These are phyloP conservation scores for Saturnispora bothae DNA, from an alignment of 805 yeast species.

Conservation along the genomic window DNA sequence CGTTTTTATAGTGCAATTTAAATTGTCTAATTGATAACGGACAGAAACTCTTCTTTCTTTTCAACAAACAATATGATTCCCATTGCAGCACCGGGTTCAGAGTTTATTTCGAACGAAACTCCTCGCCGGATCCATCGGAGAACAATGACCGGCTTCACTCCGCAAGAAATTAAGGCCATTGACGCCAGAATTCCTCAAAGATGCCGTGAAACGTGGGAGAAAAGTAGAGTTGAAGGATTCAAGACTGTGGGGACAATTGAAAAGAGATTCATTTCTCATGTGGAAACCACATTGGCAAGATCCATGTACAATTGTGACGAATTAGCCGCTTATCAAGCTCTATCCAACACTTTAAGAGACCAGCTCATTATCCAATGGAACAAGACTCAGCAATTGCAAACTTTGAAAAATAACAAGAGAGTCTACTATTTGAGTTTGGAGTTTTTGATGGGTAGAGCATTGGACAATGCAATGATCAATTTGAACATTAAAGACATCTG, in stretches of 20 bases:
- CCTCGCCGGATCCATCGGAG: conserved; percentile 40
- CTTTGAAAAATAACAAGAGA: conserved; percentile 73
- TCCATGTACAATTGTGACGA: conserved; percentile 87
- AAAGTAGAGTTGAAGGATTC: conserved; percentile 47
- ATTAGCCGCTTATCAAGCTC: conserved; percentile 86
- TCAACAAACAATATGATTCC: conserved; percentile 2
- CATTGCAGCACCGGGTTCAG: conserved; percentile 6
- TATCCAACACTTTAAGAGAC: conserved; percentile 71
- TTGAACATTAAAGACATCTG: conserved; percentile 56
- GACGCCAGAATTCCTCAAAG: conserved; percentile 74
- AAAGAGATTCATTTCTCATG: conserved; percentile 65
- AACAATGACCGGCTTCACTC: conserved; percentile 83
- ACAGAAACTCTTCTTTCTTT: not conserved
- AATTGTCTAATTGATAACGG: not conserved
- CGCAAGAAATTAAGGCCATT: conserved; percentile 74
- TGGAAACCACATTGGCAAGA: conserved; percentile 85
- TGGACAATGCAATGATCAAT: conserved; percentile 88
- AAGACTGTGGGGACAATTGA: conserved; percentile 49
- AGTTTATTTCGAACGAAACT: conserved; percentile 1
- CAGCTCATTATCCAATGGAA: conserved; percentile 81
- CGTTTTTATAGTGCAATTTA: too few species aligned
- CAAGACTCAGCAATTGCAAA: conserved; percentile 83
- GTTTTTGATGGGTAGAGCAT: conserved; percentile 88
- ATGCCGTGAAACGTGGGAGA: conserved; percentile 70
- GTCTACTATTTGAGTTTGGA: conserved; percentile 81